Percentiles rank a stretch among this genome's conserved stretches.
Evolutionary conservation across 371 early-diverging fungal species (phyloP).

Genomic region (Enterospora canceri): DNA sequence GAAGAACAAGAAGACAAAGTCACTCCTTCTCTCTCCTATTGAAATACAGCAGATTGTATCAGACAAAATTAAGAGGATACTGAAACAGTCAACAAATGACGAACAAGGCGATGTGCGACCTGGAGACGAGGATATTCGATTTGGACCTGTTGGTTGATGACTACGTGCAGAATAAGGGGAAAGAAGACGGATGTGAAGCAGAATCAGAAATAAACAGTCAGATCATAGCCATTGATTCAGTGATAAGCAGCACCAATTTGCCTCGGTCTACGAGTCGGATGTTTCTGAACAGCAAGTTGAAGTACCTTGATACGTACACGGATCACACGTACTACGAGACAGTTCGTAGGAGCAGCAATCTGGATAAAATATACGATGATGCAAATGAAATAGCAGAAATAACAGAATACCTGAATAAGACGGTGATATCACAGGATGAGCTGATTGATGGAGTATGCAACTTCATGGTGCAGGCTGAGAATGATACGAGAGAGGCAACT

Average conservation of each 20-base stretch:
- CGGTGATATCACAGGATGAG: background rate
- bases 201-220: background rate
- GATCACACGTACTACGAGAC: background rate
- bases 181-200: no score
- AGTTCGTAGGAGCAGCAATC: background rate
- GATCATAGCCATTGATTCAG: background rate
- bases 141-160: background rate
- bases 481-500: background rate
- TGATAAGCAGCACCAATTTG: background rate
- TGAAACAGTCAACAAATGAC: no score
- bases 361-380: background rate
- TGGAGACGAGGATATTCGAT: background rate
- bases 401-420: background rate
- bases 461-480: background rate
- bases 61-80: no score
- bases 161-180: no score
- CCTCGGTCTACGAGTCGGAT: background rate
- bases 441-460: background rate
- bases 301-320: background rate
- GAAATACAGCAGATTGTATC: no score
- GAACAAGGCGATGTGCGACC: no score
- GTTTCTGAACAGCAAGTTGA: background rate
- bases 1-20: no score
- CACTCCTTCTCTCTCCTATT: no score
- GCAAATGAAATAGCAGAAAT: background rate